Percentiles rank a stretch among this genome's conserved stretches.
Conservation (phyloP, 805 yeast genomes). For the Metschnikowia dekortorum region DNA sequence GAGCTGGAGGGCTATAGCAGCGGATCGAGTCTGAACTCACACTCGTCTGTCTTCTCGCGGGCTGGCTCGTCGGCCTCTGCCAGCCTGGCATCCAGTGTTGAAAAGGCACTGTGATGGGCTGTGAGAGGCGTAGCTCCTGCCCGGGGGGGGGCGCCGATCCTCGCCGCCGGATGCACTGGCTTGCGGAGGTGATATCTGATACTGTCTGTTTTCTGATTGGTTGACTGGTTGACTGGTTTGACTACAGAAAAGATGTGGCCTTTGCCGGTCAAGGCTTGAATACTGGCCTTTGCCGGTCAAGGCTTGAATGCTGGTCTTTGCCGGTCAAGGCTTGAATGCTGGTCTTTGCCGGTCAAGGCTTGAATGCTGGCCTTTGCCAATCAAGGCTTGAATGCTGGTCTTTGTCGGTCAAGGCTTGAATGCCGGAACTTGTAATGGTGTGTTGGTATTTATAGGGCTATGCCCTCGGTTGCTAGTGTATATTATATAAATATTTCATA, state of each 20-base stretch:
- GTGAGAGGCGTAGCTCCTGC: too few relatives aligned
- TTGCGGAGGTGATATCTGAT: background rate
- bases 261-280: too few relatives aligned
- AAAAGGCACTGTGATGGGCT: too few relatives aligned
- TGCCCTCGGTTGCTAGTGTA: background rate
- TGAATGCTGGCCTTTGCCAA: background rate
- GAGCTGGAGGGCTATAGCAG: background rate
- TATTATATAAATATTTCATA: background rate
- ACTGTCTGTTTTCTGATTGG: background rate
- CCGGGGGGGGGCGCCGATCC: too few relatives aligned
- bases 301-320: background rate
- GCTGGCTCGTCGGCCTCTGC: background rate
- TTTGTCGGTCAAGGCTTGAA: background rate
- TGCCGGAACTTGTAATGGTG: background rate
- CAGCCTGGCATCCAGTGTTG: background rate
- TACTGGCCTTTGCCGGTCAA: too few relatives aligned
- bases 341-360: too few relatives aligned
- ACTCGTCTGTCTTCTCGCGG: background rate
- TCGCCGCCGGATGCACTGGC: too few relatives aligned
- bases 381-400: too few relatives aligned
- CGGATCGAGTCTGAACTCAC: conserved; percentile 2
- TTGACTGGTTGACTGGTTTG: too few relatives aligned
- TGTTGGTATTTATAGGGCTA: background rate
- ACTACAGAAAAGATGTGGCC: too few relatives aligned
- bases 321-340: too few relatives aligned